Evolutionary conservation across 1,284 basidiomycete genomes (phyloP).

Genomic region (Ceratobasidium sp.): DNA sequence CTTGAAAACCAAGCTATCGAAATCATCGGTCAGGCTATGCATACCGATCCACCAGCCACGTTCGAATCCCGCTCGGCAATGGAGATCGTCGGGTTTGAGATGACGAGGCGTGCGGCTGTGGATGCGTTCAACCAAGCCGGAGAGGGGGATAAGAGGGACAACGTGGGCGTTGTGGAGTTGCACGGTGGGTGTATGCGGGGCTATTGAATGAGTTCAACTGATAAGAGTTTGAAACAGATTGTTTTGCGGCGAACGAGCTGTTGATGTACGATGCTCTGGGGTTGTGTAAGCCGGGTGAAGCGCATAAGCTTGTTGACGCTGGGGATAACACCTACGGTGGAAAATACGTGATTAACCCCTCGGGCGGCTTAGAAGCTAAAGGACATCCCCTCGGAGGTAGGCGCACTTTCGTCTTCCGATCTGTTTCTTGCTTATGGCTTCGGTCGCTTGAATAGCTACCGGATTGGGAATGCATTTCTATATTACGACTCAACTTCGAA

Average conservation of each 20-base stretch:
- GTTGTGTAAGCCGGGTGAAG: slow-evolving; percentile 76
- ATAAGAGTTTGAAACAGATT: slow-evolving; percentile 3
- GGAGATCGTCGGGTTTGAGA: slow-evolving; percentile 79
- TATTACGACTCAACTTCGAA: slow-evolving; percentile 73
- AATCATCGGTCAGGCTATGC: slow-evolving; percentile 73
- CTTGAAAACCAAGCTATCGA: slow-evolving; percentile 91
- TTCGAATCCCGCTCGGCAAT: slow-evolving; percentile 78
- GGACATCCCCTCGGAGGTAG: slow-evolving; percentile 87
- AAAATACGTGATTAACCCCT: slow-evolving; percentile 88
- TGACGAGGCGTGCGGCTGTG: slow-evolving; percentile 80
- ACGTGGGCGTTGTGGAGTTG: slow-evolving; percentile 86
- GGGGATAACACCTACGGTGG: slow-evolving; percentile 91
- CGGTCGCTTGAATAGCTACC: slow-evolving; percentile 53
- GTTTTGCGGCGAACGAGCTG: slow-evolving; percentile 64
- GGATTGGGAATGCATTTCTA: slow-evolving; percentile 92
- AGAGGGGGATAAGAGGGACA: slow-evolving; percentile 76
- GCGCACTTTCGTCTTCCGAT: not conserved
- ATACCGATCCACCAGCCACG: slow-evolving; percentile 73
- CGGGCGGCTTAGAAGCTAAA: slow-evolving; percentile 88
- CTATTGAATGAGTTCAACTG: not conserved
- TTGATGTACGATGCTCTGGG: slow-evolving; percentile 88
- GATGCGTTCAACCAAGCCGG: slow-evolving; percentile 81
- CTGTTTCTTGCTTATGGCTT: not conserved
- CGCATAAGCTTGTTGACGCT: slow-evolving; percentile 80
- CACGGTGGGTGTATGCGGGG: slow-evolving; percentile 65